phyloP scores from a whole-genome alignment of 75 land plant genomes.

The Azolla pinnata region DNA sequence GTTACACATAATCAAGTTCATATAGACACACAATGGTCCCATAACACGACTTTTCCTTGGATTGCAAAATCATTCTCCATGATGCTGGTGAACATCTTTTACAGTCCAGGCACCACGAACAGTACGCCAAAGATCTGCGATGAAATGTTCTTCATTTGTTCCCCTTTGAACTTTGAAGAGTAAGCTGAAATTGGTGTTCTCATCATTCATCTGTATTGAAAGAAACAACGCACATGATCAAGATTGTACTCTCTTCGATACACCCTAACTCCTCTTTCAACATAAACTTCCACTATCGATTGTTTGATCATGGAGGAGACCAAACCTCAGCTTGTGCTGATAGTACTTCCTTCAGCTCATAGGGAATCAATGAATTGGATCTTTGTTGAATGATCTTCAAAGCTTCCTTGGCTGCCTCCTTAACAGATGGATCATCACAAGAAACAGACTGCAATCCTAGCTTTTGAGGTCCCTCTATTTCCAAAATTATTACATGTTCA shows the following conservation, averaged over 20 bases:
- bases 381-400: conserved; percentile 49
- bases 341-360: conserved; percentile 55
- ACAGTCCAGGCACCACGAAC: conserved; percentile 39
- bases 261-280: not conserved
- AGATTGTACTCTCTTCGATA: not conserved
- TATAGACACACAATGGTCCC: no score
- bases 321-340: conserved; percentile 66
- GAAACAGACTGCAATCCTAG: conserved; percentile 53
- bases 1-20: no score
- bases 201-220: conserved; percentile 33
- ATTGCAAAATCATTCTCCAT: not conserved
- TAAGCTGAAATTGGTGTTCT: conserved; percentile 28
- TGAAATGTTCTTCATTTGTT: conserved; percentile 50
- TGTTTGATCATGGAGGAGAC: not conserved
- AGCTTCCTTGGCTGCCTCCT: conserved; percentile 74
- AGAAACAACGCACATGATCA: not conserved
- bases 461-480: conserved; percentile 12
- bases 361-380: conserved; percentile 67
- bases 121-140: conserved; percentile 47
- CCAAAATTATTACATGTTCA: not conserved
- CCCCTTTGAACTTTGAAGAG: conserved; percentile 59
- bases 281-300: not conserved
- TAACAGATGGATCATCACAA: conserved; percentile 58
- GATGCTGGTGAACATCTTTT: conserved; percentile 25
- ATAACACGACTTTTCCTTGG: not conserved